Evolutionary conservation across 345 rosid genomes (phyloP).

Genomic region (Atalantia buxifolia): DNA sequence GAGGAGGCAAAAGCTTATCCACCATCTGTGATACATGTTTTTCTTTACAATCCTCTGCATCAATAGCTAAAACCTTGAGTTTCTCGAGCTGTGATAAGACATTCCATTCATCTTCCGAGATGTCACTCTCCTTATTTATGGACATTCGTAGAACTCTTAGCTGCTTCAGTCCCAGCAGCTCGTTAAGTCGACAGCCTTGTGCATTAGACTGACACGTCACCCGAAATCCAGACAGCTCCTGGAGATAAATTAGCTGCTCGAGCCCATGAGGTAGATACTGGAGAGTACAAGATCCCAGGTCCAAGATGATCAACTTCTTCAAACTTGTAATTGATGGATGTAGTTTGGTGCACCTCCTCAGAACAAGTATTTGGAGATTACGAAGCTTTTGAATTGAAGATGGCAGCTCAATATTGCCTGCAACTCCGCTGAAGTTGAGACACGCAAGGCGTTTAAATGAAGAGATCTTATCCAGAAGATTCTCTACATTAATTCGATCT

Average conservation of each 20-base stretch:
- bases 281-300: slow-evolving; percentile 19
- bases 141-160: slow-evolving; percentile 27
- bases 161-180: slow-evolving; percentile 12
- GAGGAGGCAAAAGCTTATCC: slow-evolving; percentile 5
- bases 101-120: slow-evolving; percentile 17
- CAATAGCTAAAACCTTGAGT: slow-evolving; percentile 24
- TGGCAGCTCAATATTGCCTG: slow-evolving; percentile 17
- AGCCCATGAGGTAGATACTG: slow-evolving; percentile 18
- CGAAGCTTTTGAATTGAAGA: slow-evolving; percentile 17
- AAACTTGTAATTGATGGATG: slow-evolving; percentile 17
- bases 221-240: slow-evolving; percentile 31
- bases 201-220: slow-evolving; percentile 1
- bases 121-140: slow-evolving; percentile 17
- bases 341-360: slow-evolving; percentile 24
- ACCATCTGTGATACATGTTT: slow-evolving; percentile 3
- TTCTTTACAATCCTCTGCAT: slow-evolving; percentile 22
- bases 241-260: slow-evolving; percentile 20
- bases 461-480: slow-evolving; percentile 8
- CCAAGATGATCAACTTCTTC: slow-evolving; percentile 25
- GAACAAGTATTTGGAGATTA: slow-evolving; percentile 27
- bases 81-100: slow-evolving; percentile 16
- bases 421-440: slow-evolving; percentile 30
- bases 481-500: not conserved
- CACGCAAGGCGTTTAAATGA: slow-evolving; percentile 27
- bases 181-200: slow-evolving; percentile 8